Evolutionary conservation across 257 asterid species (phyloP).

Genomic region (Thymus quinquecostatus): DNA sequence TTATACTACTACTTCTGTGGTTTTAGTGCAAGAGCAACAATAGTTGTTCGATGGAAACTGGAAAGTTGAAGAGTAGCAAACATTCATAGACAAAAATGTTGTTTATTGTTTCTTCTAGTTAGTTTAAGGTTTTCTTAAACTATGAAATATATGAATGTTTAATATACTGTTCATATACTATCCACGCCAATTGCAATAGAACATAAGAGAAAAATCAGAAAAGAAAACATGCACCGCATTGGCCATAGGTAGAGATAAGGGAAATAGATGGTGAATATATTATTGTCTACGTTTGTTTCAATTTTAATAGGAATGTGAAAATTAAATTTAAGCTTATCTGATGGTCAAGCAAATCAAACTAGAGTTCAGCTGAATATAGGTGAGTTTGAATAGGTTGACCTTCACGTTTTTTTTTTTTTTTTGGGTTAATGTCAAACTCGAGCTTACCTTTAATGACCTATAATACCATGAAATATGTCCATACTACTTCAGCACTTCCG

Average conservation of each 20-base stretch:
- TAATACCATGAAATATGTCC: too few relatives aligned
- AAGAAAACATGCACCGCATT: conserved; percentile 11
- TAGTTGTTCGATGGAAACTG: conserved; percentile 5
- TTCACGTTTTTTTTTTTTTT: too few relatives aligned
- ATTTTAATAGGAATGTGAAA: too few relatives aligned
- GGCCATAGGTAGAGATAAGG: background rate
- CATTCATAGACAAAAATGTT: background rate
- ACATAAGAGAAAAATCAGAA: background rate
- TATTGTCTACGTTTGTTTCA: background rate
- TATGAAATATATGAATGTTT: background rate
- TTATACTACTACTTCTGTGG: conserved; percentile 28
- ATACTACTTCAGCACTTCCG: too few relatives aligned
- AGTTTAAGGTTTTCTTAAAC: background rate
- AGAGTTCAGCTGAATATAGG: too few relatives aligned
- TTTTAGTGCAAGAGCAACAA: conserved; percentile 1
- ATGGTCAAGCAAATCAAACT: too few relatives aligned
- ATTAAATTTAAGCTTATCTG: too few relatives aligned
- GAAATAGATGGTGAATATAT: background rate
- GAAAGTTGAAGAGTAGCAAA: conserved; percentile 5
- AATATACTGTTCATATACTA: background rate
- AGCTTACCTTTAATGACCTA: too few relatives aligned
- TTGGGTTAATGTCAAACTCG: too few relatives aligned
- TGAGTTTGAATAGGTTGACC: too few relatives aligned
- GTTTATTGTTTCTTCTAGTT: conserved; percentile 3
- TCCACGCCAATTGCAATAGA: background rate